Percentiles rank a stretch among this genome's conserved stretches.
Conservation (phyloP, 2,329 filamentous ascomycete genomes). For the Escovopsis sp. region DNA sequence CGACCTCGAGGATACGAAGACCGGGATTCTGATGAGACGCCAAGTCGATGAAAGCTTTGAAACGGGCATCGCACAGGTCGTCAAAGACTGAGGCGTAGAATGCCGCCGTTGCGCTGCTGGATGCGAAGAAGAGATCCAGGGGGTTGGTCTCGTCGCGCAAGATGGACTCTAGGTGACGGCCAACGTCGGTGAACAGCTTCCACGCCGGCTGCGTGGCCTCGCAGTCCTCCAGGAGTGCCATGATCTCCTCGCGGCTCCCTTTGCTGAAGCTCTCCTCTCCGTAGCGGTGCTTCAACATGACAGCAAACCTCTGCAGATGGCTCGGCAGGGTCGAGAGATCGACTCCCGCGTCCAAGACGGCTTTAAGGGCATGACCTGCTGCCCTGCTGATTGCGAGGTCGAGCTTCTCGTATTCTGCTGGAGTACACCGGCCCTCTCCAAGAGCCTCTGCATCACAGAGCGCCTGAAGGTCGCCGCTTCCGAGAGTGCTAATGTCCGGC, state of each 20-base stretch:
- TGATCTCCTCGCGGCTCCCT: neutral
- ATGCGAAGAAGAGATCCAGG: slow-evolving; percentile 21
- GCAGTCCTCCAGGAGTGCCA: neutral
- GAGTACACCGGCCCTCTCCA: slow-evolving; percentile 10
- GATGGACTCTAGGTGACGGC: slow-evolving; percentile 14
- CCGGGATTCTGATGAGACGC: slow-evolving; percentile 18
- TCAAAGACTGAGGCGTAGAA: slow-evolving; percentile 22
- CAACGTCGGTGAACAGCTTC: neutral
- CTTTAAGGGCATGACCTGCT: neutral
- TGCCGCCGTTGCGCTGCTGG: slow-evolving; percentile 14
- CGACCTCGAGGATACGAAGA: slow-evolving; percentile 25
- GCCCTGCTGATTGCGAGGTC: neutral
- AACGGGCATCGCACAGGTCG: slow-evolving; percentile 6
- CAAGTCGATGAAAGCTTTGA: slow-evolving; percentile 1
- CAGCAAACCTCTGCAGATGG: neutral
- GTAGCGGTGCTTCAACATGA: neutral
- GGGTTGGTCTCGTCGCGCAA: slow-evolving; percentile 19
- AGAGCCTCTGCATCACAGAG: slow-evolving; percentile 11
- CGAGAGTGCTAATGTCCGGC: slow-evolving; percentile 22
- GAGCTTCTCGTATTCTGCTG: slow-evolving; percentile 1
- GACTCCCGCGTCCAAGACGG: neutral
- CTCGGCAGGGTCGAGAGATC: neutral
- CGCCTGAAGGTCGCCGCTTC: slow-evolving; percentile 12
- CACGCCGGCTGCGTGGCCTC: neutral
- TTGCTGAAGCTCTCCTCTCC: neutral